A percentile compares a stretch with the other conserved stretches of the same genome.
Conservation (phyloP, 129 eudicot species). For the Ambrosia artemisiifolia region DNA sequence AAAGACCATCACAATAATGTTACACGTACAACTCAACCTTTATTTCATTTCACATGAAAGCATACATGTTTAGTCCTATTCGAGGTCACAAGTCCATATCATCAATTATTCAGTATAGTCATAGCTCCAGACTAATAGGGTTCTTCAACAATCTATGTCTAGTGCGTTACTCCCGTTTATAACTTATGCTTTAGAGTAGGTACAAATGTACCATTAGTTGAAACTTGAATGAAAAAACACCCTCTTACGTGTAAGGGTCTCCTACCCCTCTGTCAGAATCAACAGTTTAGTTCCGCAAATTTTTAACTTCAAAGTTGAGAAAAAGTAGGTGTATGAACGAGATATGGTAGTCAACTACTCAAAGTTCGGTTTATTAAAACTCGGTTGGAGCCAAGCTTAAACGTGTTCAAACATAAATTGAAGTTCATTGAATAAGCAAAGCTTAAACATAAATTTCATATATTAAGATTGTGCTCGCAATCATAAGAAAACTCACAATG, state of each 20-base stretch:
- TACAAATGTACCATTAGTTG: neutral
- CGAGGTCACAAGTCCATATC: slow-evolving; percentile 3
- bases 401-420: no score
- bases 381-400: no score
- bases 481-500: no score
- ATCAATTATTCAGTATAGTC: neutral
- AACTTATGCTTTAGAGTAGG: neutral
- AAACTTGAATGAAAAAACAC: neutral
- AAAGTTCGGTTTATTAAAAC: neutral
- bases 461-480: no score
- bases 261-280: slow-evolving; percentile 3
- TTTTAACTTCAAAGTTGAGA: neutral
- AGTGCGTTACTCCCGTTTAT: slow-evolving; percentile 5
- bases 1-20: no score
- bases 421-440: no score
- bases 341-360: no score
- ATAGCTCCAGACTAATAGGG: neutral
- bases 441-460: no score
- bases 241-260: neutral
- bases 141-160: neutral
- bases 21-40: neutral
- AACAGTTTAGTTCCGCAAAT: neutral
- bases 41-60: slow-evolving; percentile 1
- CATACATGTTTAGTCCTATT: slow-evolving; percentile 4
- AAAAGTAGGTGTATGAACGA: neutral